These are phyloP conservation scores for Tricholoma bakamatsutake DNA, from an alignment of 768 basidiomycete genomes.

Conservation along the genomic window DNA sequence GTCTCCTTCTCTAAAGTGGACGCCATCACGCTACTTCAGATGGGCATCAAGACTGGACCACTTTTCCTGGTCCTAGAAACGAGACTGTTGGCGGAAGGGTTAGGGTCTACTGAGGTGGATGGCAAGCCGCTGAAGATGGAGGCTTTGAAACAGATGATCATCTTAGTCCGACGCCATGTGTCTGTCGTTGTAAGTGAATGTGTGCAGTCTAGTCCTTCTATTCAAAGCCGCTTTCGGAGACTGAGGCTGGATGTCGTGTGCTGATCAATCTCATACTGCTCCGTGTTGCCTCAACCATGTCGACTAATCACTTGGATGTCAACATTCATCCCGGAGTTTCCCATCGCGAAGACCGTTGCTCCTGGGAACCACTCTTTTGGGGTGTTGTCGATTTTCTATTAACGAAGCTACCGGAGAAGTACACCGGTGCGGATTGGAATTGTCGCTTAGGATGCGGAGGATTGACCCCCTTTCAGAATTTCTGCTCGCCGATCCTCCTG, in stretches of 20 bases:
- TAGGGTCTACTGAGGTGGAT: not conserved
- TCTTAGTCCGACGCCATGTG: slow-evolving; percentile 11
- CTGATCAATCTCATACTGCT: slow-evolving; percentile 16
- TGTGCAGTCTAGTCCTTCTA: not conserved
- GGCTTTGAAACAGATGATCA: slow-evolving; percentile 8
- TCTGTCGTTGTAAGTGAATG: slow-evolving; percentile 13
- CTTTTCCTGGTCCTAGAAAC: not conserved
- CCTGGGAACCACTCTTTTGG: slow-evolving; percentile 13
- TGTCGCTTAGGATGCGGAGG: not conserved
- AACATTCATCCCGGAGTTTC: slow-evolving; percentile 19
- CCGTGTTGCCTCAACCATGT: slow-evolving; percentile 15
- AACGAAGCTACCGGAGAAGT: not conserved
- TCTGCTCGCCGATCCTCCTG: slow-evolving; percentile 9
- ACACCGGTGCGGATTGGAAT: not conserved
- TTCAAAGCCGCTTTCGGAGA: slow-evolving; percentile 6
- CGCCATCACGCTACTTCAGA: not conserved
- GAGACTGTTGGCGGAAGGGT: not conserved
- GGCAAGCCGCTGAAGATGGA: slow-evolving; percentile 1
- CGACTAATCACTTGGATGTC: slow-evolving; percentile 6
- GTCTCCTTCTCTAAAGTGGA: not conserved
- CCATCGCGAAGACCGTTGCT: slow-evolving; percentile 14
- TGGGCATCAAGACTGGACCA: not conserved
- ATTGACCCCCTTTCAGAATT: slow-evolving; percentile 4
- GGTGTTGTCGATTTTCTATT: slow-evolving; percentile 7
- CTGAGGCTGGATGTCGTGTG: slow-evolving; percentile 15